Conservation (phyloP, 2,329 filamentous ascomycete species). For the Phialophora macrospora region DNA sequence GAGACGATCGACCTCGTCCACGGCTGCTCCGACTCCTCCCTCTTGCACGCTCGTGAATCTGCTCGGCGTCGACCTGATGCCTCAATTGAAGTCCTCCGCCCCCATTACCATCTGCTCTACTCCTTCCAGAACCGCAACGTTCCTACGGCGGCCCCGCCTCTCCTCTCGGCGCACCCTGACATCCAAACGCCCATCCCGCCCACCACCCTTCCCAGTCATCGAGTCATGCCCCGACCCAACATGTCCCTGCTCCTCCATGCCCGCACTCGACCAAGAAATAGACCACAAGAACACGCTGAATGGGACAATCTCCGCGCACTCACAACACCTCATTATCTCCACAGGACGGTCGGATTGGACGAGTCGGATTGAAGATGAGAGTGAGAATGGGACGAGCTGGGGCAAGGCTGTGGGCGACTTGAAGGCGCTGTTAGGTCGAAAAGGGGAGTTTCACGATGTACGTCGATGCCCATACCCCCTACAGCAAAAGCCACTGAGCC, state of each 20-base stretch:
- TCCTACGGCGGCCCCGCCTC: constrained; percentile 7
- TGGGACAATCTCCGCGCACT: constrained; percentile 77
- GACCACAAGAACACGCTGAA: constrained; percentile 72
- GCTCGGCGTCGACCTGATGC: constrained; percentile 16
- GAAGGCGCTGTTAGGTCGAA: constrained; percentile 68
- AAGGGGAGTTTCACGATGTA: constrained; percentile 70
- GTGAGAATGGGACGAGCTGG: constrained; percentile 53
- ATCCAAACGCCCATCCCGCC: constrained; percentile 24
- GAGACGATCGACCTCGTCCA: not conserved
- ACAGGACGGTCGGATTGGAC: constrained; percentile 82
- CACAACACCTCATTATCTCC: constrained; percentile 81
- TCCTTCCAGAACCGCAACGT: not conserved
- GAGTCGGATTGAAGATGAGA: constrained; percentile 82
- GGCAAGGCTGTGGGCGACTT: constrained; percentile 65
- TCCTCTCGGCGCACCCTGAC: constrained; percentile 14
- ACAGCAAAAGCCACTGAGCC: not conserved
- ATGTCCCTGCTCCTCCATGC: constrained; percentile 76
- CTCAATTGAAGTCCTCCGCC: constrained; percentile 28
- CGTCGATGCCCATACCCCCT: constrained; percentile 26
- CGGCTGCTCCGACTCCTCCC: not conserved
- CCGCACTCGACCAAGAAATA: constrained; percentile 69
- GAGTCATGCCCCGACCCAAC: constrained; percentile 73
- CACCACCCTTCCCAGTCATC: constrained; percentile 54
- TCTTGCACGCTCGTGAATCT: not conserved
- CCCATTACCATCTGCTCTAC: not conserved